Evolutionary conservation across 371 early-diverging fungal species (phyloP), one percentile per base, ranked within the genome.

Genomic region (Apophysomyces sp.): DNA sequence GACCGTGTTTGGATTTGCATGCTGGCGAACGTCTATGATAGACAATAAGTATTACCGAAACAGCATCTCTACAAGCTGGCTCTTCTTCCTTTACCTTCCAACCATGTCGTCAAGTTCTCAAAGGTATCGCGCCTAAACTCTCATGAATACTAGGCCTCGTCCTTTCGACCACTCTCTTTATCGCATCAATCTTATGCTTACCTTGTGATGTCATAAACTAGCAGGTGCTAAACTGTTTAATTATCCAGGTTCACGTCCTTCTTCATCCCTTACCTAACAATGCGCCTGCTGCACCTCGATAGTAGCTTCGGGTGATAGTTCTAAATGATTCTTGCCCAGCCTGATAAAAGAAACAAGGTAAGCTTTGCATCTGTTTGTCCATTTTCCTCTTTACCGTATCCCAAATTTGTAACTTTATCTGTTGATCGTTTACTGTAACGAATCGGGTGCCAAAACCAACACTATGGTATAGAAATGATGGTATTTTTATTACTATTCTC

Each of bases 371-470:
- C 36, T 52, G 29, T 52, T 18, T 51, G 53, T 49, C 71, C 59
- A 75, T 58, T 41, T 85, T 86, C 58, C 83, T 81, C 11, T 90
- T 86, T 70, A 95, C 96, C 13, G 99, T 98, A 76, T 99, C 99
- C 99, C 99, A 99, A 58, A 99, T 94, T 74, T 98, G 98, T 18
- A 99, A 85, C 77, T 98, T 98, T 67, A 98, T 89, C 64, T 86
- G 89, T 63, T 91, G 89, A 60, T 86, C 86, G 57, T 91, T 90
- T 40, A 96, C 80, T 30, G 79, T 82, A 62, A 93, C 86, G 58
- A 91, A 89, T 49, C 89, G 85, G 55, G 93, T 88, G 27, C 93
- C 93, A 74, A 92, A 93, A 61, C 90, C 93, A 30, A 93, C 93
- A 58, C 89, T 87, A 69, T 18, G 41, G 31, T 18, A 40, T 9